phyloP scores from a whole-genome alignment of 2,329 filamentous ascomycete genomes.

The Paracoccidioides lutzii region DNA sequence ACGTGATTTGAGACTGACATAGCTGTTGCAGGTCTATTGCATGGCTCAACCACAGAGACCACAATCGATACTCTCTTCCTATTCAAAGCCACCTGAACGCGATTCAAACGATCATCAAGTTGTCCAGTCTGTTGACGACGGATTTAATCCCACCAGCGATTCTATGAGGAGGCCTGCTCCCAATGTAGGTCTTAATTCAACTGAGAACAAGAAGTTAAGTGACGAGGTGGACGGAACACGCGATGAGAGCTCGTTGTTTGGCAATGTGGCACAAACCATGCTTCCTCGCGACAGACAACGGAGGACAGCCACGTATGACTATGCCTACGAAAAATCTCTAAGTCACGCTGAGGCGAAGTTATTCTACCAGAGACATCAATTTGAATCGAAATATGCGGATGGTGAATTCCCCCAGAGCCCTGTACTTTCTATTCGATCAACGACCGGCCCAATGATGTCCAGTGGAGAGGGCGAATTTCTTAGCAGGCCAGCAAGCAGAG shows the following conservation, averaged over 20 bases:
- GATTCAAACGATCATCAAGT: background rate
- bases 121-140: background rate
- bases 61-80: background rate
- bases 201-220: background rate
- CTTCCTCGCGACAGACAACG: conserved; percentile 36
- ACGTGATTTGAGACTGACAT: background rate
- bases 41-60: background rate
- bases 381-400: conserved; percentile 39
- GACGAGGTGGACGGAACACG: background rate
- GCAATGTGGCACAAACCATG: conserved; percentile 12
- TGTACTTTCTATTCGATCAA: conserved; percentile 20
- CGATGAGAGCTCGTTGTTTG: conserved; percentile 5
- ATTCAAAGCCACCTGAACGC: background rate
- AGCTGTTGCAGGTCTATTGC: background rate
- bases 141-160: too few species aligned
- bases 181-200: background rate
- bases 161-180: background rate
- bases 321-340: conserved; percentile 85
- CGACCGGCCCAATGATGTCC: conserved; percentile 12
- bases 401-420: conserved; percentile 27
- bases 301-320: conserved; percentile 83
- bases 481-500: conserved; percentile 15
- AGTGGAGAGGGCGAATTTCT: conserved; percentile 8
- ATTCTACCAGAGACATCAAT: conserved; percentile 82
- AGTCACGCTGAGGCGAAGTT: conserved; percentile 89